phyloP scores from a whole-genome alignment of 2,329 filamentous ascomycete genomes.

The Fusarium illudens region DNA sequence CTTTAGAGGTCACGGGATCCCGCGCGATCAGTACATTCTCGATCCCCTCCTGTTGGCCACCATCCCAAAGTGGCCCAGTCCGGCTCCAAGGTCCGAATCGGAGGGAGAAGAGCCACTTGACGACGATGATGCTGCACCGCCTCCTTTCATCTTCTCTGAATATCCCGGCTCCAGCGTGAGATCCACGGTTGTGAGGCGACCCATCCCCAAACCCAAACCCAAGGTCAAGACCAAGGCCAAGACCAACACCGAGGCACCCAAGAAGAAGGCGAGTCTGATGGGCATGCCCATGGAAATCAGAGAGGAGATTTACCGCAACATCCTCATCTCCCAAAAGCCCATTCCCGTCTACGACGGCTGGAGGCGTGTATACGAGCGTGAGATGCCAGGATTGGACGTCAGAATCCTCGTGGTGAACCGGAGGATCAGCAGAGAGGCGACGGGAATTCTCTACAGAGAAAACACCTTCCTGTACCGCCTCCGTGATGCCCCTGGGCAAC shows the following conservation, averaged over 20 bases:
- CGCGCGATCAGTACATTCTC: conserved; percentile 20
- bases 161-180: too few relatives aligned
- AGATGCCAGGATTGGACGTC: conserved; percentile 44
- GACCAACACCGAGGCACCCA: not conserved
- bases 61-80: not conserved
- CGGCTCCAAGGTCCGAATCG: not conserved
- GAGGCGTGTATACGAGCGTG: conserved; percentile 45
- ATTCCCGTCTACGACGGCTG: conserved; percentile 49
- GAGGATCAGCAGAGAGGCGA: conserved; percentile 49
- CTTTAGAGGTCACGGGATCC: conserved; percentile 24
- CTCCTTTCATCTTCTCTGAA: conserved; percentile 9
- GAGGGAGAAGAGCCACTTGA: conserved; percentile 12
- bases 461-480: conserved; percentile 59
- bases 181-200: not conserved
- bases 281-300: conserved; percentile 45
- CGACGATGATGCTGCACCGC: conserved; percentile 25
- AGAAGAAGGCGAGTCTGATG: conserved; percentile 10
- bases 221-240: not conserved
- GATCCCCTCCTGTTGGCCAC: conserved; percentile 1
- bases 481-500: conserved; percentile 46
- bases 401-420: conserved; percentile 50
- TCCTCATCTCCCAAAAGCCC: conserved; percentile 45
- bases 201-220: not conserved
- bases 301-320: conserved; percentile 42
- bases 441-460: conserved; percentile 55